phyloP scores from a whole-genome alignment of 1,139 yeast species.

The Tardiomyces blankii region DNA sequence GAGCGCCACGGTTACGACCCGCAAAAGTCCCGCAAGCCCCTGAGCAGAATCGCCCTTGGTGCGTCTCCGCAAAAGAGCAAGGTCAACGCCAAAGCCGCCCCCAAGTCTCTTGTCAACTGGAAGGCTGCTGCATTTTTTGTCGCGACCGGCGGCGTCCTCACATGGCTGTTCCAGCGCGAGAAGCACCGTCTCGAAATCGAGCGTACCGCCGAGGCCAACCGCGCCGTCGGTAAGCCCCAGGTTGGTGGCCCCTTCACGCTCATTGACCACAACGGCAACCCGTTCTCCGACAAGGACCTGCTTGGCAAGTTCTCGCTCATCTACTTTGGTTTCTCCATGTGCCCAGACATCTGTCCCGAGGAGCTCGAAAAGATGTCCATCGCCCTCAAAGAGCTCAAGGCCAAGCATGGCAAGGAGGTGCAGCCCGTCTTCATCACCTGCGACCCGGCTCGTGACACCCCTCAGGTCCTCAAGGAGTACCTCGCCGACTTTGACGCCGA shows the following conservation, averaged over 20 bases:
- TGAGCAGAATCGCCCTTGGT: conserved; percentile 46
- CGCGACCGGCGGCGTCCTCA: conserved; percentile 57
- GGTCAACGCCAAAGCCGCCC: conserved; percentile 24
- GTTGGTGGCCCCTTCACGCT: conserved; percentile 85
- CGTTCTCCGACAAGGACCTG: conserved; percentile 67
- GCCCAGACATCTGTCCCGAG: conserved; percentile 98
- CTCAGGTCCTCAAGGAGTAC: conserved; percentile 69
- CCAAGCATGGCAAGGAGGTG: conserved; percentile 42
- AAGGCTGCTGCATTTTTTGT: conserved; percentile 61
- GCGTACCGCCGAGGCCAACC: conserved; percentile 67
- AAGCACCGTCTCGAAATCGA: conserved; percentile 64
- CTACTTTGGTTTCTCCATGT: conserved; percentile 92
- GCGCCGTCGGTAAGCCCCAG: conserved; percentile 84
- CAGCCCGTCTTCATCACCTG: conserved; percentile 91
- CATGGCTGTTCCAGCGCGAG: conserved; percentile 59
- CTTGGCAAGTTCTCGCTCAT: conserved; percentile 67
- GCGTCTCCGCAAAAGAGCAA: conserved; percentile 22
- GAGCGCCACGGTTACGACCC: conserved; percentile 20
- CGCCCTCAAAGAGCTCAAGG: conserved; percentile 46
- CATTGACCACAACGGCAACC: conserved; percentile 55
- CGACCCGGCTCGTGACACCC: conserved; percentile 90
- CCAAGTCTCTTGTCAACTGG: conserved; percentile 76
- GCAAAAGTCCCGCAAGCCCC: conserved; percentile 30
- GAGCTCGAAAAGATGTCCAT: conserved; percentile 84
- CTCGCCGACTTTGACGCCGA: conserved; percentile 79